Evolutionary conservation across 306 rosid genomes (phyloP), one percentile per base, ranked within the genome.

Genomic region (Astragalus membranaceus): DNA sequence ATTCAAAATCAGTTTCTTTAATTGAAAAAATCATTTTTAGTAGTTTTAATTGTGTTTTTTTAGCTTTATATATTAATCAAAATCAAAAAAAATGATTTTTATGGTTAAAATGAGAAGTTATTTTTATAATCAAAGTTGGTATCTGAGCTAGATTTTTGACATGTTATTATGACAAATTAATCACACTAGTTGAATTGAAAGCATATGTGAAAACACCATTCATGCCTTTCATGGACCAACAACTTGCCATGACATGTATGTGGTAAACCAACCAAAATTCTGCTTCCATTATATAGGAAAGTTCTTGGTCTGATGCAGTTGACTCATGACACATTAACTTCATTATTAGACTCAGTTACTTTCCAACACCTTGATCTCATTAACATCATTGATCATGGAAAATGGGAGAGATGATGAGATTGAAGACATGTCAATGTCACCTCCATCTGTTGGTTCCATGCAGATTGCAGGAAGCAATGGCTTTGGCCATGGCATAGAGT

Each of bases 401-500:
- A 88, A 67, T 39, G 68, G 79, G 20, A 84, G 87, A 67, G 90
- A 90, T 35, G 85, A 88, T 13, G 98, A 88, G 79, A 82, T 82
- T 83, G 84, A 89, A 51, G 90, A 80, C 74, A 79, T 83, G 77
- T 76, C 96, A 47, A 52, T 83, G 81, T 83, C 97, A 68, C 84
- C 91, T 7, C 88, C 92, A 55, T 78, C 91, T 15, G 47, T 82
- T 16, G 88, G 95, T 20, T 77, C 96, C 20, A 85, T 89, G 91
- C 91, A 85, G 73, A 86, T 85, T 71, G 85, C 96, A 62, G 88
- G 85, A 13, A 88, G 88, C 82, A 82, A 85, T 80, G 88, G 89
- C 67, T 86, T 86, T 82, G 95, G 91, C 61, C 95, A 89, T 73
- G 83, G 79, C 87, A 82, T 86, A 57, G 98, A 89, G 68, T 86